Evolutionary conservation across 176 grass and related monocot genomes (phyloP), one percentile per base, ranked within the genome.

Genomic region (Aegilops longissima): DNA sequence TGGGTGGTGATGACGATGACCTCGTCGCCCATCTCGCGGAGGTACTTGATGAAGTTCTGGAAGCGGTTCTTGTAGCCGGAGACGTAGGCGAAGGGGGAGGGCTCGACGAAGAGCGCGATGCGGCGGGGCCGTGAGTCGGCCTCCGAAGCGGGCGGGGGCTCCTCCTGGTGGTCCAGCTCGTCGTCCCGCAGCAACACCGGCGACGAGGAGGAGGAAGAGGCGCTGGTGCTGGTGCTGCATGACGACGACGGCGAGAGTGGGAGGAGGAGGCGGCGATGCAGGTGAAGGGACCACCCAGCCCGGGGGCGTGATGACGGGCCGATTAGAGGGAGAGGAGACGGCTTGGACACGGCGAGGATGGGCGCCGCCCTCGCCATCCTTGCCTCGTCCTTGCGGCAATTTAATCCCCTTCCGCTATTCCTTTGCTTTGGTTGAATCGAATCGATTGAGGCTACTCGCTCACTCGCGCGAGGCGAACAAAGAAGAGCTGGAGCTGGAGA

Each of bases 11-110:
- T 78, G 16, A 98, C 95, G 86, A 98, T 95, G 18, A 98, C 95
- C 93, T 98, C 96, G 47, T 95, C 96, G 3, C 96, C 96, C 93
- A 98, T 95, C 90, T 95, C 93, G 6, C 91, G 89, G 56, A 98
- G 87, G 75, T 92, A 83, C 86, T 94, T 98, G 87, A 95, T 95
- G 88, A 98, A 98, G 88, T 98, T 98, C 90, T 95, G 93, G 89
- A 98, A 98, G 56, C 96, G 93, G 79, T 98, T 98, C 91, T 98
- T 98, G 84, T 98, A 98, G 40, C 93, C 96, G 66, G 93, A 98
- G 78, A 95, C 88, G 81, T 98, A 98, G 31, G 96, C 86, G 83
- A 98, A 98, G 31, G 96, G 95, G 29, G 93, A 98, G 4, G 95
- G 95, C 88, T 98, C 95, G 4, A 98, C 93, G 76, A 95, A 95